Evolutionary conservation across 1,139 yeast genomes (phyloP), one percentile per base, ranked within the genome.

Genomic region (Hyphopichia pseudoburtonii): DNA sequence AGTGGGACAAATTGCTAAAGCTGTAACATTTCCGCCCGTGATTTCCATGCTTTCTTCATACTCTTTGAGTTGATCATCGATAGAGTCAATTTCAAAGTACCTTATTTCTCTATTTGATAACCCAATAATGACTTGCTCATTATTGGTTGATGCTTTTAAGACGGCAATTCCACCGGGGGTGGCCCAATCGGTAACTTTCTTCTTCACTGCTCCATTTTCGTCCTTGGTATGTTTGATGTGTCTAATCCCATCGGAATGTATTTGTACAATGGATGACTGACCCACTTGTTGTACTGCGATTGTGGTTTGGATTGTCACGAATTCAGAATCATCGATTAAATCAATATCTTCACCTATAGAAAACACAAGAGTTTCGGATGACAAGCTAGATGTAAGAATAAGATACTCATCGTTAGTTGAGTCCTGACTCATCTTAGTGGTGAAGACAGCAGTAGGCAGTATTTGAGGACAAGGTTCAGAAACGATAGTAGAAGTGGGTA

Each of bases 81-180:
- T 63, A 1, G 70, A 70, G 46, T 84, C 90, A 22, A 83, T 66
- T 58, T 90, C 97, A 59, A 92, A 90, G 58, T 92, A 92, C 4
- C 85, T 82, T 3, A 92, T 50, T 42, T 86, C 90, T 39, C 81
- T 70, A 51, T 83, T 86, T 2, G 94, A 81, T 8, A 92, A 59
- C 0, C 82, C 89, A 7, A 92, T 52, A 0, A 78, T 78, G 1
- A 90, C 67, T 56, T 92, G 97, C 16, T 75, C 71, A 28, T 73
- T 68, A 27, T 87, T 87, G 3, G 84, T 63, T 1, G 87, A 59
- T 0, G 90, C 84, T 19, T 68, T 63, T 0, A 75, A 52, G 29
- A 92, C 73, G 22, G 75, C 66, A 12, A 84, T 78, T 5, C 95
- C 95, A 0, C 84, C 82, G 0, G 96, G 95, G 1, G 96, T 88